Base-by-base conservation (phyloP, 2,329 filamentous ascomycete genomes). In the Diaporthe citrichinensis region DNA sequence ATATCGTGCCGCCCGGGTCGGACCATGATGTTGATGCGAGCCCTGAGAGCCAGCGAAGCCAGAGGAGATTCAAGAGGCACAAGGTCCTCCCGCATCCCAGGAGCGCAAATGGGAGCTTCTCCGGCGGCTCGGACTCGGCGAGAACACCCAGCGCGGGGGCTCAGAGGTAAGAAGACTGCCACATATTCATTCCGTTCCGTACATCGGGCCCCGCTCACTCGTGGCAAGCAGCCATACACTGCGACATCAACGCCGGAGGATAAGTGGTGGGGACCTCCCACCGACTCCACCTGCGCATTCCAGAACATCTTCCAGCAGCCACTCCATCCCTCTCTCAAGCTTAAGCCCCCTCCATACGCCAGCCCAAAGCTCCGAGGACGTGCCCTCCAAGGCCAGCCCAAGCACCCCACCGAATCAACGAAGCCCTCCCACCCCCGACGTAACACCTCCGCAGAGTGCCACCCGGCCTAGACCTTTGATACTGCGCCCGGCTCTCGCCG, bases 371-470 rank as follows among this genome's bases (percentile, higher is more conserved):
- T 80, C 83, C 68, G 82, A 86, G 72, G 83, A 83, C 77, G 82
- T 83, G 58, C 82, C 84, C 72, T 80, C 81, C 67, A 85, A 83
- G 73, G 80, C 86, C 14, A 77, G 69, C n/a, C 89, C 88, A n/a
- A 85, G 86, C 73, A 94, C 92, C 7, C 92, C 92, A 68, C 88
- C 91, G 39, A 90, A 91, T 78, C 90, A 92, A 78, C 88, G 89
- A 80, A 94, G 91, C 79, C 92, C 92, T 23, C 93, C 93, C 44
- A 95, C 94, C 4, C 94, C 94, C 46, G 94, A 95, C 83, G 90
- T 93, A 61, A 95, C 94, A 23, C 94, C 93, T 71, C 94, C 94
- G 49, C 89, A 91, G 76, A 83, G 84, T 58, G 80, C 82, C 28
- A 73, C 17, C 49, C 61, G 73, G 65, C 83, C 82, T 51, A 87